Evolutionary conservation across 164 flowering plant species (phyloP).

Genomic region (Hamamelis virginiana): DNA sequence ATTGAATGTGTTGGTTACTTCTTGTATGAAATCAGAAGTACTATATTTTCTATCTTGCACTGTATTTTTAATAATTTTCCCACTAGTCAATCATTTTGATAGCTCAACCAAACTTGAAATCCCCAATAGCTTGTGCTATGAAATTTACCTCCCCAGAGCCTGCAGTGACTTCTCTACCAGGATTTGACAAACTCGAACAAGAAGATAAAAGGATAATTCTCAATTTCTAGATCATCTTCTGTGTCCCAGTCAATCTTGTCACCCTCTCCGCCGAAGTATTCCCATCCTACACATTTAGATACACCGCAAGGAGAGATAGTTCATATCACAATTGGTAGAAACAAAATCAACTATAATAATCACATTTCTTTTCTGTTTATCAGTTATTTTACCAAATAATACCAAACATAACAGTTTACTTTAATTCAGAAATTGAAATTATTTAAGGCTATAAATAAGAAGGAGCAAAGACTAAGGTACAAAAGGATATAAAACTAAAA

Average conservation of each 20-base stretch:
- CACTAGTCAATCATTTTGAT: background rate
- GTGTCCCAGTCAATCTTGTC: slow-evolving; percentile 40
- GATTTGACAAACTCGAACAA: background rate
- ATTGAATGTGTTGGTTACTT: background rate
- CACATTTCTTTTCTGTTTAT: background rate
- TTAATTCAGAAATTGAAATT: background rate
- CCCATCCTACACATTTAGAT: slow-evolving; percentile 24
- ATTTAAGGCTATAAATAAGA: background rate
- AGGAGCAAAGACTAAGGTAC: background rate
- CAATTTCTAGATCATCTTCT: slow-evolving; percentile 19
- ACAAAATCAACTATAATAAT: background rate
- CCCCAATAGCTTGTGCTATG: too few species aligned
- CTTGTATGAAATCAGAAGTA: background rate
- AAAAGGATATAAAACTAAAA: background rate
- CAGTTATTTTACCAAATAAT: background rate
- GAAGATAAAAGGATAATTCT: background rate
- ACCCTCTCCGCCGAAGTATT: slow-evolving; percentile 23
- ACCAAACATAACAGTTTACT: background rate
- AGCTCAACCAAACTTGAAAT: too few species aligned
- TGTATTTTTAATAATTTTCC: background rate
- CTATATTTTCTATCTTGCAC: background rate
- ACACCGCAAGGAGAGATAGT: background rate
- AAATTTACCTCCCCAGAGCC: slow-evolving; percentile 43
- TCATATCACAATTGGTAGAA: background rate
- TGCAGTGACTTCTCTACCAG: slow-evolving; percentile 16